phyloP scores from a whole-genome alignment of 1,139 yeast genomes.

The Geotrichum bryndzae region DNA sequence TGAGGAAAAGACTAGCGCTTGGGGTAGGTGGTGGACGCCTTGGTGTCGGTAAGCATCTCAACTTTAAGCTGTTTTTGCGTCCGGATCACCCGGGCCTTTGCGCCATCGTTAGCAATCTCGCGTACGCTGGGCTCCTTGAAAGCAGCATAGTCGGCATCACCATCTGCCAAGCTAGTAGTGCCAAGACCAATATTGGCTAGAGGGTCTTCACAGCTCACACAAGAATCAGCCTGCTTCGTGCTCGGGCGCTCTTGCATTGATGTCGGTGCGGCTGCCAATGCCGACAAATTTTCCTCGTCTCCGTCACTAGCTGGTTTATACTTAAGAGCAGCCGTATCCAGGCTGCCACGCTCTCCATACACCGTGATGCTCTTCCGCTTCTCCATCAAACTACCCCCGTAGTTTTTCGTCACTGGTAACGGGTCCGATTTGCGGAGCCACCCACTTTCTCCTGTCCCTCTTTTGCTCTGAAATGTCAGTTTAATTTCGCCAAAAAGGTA shows the following conservation, averaged over 20 bases:
- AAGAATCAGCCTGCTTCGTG: not conserved
- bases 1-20: not conserved
- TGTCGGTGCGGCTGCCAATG: not conserved
- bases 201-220: not conserved
- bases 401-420: not conserved
- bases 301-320: not conserved
- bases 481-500: slow-evolving; percentile 38
- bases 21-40: slow-evolving; percentile 1
- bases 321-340: not conserved
- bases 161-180: not conserved
- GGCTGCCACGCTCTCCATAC: not conserved
- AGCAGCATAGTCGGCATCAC: not conserved
- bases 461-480: slow-evolving; percentile 36
- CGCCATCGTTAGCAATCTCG: not conserved
- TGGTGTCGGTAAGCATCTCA: slow-evolving; percentile 8
- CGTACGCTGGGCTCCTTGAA: not conserved
- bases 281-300: not conserved
- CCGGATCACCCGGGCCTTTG: slow-evolving; percentile 3
- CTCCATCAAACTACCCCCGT: not conserved
- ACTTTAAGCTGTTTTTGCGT: slow-evolving; percentile 5
- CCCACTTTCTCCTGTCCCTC: not conserved
- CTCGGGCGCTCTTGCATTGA: not conserved
- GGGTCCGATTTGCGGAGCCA: not conserved
- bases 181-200: not conserved
- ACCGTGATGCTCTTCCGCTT: not conserved